Evolutionary conservation across 345 rosid genomes (phyloP).

Genomic region (Eucalyptus regnans): DNA sequence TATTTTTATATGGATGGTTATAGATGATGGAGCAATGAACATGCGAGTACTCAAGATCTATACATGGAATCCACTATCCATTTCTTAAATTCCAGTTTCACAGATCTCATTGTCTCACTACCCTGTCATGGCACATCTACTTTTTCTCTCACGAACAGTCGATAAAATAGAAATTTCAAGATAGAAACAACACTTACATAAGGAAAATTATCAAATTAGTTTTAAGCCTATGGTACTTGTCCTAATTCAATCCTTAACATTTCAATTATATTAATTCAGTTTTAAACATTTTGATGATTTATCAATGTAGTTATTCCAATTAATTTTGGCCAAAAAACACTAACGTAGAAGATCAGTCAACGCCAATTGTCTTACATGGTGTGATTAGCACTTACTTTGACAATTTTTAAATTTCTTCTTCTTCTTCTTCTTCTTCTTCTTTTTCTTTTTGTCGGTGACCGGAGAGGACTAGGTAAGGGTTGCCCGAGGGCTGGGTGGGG

Average conservation of each 20-base stretch:
- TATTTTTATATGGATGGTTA: not conserved
- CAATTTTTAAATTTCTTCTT: no score
- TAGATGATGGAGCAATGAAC: not conserved
- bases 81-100: not conserved
- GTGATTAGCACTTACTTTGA: accelerated
- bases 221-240: no score
- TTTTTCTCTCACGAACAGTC: not conserved
- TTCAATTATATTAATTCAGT: accelerated
- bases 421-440: no score
- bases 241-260: no score
- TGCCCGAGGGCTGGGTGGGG: no score
- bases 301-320: no score
- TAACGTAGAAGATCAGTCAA: accelerated
- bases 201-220: no score
- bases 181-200: not conserved
- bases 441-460: not conserved
- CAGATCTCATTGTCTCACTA: not conserved
- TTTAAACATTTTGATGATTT: not conserved
- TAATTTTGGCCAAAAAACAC: no score
- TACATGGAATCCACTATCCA: not conserved
- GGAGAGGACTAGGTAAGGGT: no score
- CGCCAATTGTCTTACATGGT: accelerated
- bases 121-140: not conserved
- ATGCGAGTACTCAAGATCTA: not conserved
- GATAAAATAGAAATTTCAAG: not conserved